Evolutionary conservation across 1,284 basidiomycete genomes (phyloP).

Genomic region (Apiotrichum porosum): DNA sequence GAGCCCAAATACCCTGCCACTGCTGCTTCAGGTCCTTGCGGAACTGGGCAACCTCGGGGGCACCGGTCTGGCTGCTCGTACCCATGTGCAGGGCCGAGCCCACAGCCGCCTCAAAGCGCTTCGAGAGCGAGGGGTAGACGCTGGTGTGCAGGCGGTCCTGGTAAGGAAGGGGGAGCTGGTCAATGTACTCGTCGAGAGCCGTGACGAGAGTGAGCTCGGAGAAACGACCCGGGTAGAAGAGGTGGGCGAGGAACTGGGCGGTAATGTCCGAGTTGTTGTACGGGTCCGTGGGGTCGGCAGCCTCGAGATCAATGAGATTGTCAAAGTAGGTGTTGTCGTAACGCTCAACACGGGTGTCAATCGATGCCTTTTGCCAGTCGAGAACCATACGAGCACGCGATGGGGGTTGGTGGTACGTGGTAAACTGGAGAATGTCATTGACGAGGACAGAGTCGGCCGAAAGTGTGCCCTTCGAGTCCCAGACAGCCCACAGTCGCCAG

Average conservation of each 20-base stretch:
- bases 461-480: slow-evolving; percentile 41
- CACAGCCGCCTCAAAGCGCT: slow-evolving; percentile 75
- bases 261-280: slow-evolving; percentile 48
- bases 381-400: slow-evolving; percentile 20
- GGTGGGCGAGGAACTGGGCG: slow-evolving; percentile 70
- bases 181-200: slow-evolving; percentile 74
- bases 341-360: slow-evolving; percentile 55
- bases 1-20: slow-evolving; percentile 87
- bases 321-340: slow-evolving; percentile 82
- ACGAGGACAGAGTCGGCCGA: slow-evolving; percentile 27
- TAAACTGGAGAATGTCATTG: slow-evolving; percentile 39
- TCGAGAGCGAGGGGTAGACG: slow-evolving; percentile 61
- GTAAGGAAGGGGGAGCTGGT: slow-evolving; percentile 51
- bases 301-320: slow-evolving; percentile 62
- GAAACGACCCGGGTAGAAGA: slow-evolving; percentile 81
- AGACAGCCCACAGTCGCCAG: slow-evolving; percentile 49
- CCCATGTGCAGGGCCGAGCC: slow-evolving; percentile 73
- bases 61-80: slow-evolving; percentile 70
- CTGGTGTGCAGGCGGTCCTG: slow-evolving; percentile 18
- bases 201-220: slow-evolving; percentile 71
- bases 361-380: slow-evolving; percentile 33
- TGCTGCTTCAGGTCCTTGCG: slow-evolving; percentile 79
- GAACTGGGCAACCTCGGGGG: slow-evolving; percentile 68
- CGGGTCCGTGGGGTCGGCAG: slow-evolving; percentile 53
- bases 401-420: slow-evolving; percentile 27